These are phyloP conservation scores for Cyberlindnera mrakii DNA, from an alignment of 805 yeast genomes.

Conservation along the genomic window DNA sequence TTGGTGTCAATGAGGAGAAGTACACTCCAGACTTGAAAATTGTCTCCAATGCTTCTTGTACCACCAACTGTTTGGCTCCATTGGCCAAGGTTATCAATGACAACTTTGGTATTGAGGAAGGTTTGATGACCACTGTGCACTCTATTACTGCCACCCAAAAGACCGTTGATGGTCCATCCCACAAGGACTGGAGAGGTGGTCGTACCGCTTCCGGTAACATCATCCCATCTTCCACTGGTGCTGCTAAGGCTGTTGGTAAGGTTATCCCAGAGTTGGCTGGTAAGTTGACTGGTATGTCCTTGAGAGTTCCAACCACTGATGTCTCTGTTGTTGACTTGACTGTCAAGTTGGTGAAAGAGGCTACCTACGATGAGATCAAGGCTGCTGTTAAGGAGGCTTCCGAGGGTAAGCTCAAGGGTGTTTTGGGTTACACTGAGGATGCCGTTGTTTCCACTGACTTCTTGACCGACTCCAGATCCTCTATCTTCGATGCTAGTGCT, in stretches of 20 bases:
- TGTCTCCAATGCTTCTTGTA: conserved; percentile 67
- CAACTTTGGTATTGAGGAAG: conserved; percentile 63
- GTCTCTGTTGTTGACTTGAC: conserved; percentile 70
- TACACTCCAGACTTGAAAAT: conserved; percentile 52
- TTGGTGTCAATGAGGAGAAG: conserved; percentile 61
- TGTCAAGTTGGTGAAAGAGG: conserved; percentile 50
- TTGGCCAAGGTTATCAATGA: conserved; percentile 65
- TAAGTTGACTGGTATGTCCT: conserved; percentile 68
- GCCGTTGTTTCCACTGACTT: conserved; percentile 67
- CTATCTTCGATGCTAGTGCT: conserved; percentile 64
- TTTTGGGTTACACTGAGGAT: conserved; percentile 65
- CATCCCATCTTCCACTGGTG: conserved; percentile 73
- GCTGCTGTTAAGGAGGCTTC: conserved; percentile 51
- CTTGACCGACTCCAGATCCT: conserved; percentile 55
- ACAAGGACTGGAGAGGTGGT: conserved; percentile 79
- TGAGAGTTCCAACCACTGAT: conserved; percentile 71
- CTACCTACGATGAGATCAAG: conserved; percentile 62
- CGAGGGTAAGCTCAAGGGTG: conserved; percentile 55
- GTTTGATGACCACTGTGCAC: conserved; percentile 72
- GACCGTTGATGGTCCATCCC: conserved; percentile 74
- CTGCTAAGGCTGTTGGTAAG: conserved; percentile 73
- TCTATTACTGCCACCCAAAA: conserved; percentile 68
- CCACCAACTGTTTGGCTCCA: conserved; percentile 72
- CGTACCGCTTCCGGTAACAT: conserved; percentile 73
- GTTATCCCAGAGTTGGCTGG: conserved; percentile 68